These are phyloP conservation scores for Saxophila tyrrhenica DNA, from an alignment of 495 filamentous ascomycete genomes.

Conservation along the genomic window DNA sequence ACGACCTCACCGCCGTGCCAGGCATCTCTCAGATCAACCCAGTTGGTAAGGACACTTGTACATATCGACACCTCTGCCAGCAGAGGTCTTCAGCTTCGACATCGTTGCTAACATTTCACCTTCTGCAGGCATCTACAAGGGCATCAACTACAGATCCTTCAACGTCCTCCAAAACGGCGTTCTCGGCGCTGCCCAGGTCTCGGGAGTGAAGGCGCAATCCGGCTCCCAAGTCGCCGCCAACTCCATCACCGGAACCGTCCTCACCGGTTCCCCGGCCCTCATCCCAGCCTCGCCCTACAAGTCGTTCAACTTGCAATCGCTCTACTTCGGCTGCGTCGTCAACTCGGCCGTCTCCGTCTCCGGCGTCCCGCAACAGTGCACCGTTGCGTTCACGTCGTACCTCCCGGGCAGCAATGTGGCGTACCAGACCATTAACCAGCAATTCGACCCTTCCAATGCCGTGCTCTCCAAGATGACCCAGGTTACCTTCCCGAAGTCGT, in stretches of 20 bases:
- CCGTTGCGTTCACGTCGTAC: not conserved
- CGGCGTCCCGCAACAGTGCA: not conserved
- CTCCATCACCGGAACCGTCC: not conserved
- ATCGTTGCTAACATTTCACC: not conserved
- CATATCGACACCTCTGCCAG: not conserved
- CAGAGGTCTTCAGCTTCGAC: not conserved
- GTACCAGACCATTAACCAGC: not conserved
- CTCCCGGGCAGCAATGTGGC: not conserved
- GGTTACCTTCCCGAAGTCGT: not conserved
- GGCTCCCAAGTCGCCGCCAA: not conserved
- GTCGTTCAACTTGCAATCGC: not conserved
- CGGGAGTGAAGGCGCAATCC: not conserved
- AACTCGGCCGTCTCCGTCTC: not conserved
- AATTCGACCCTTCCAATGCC: not conserved
- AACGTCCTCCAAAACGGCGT: not conserved
- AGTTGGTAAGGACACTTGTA: not conserved
- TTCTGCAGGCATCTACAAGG: not conserved
- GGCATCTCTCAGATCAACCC: constrained; percentile 2
- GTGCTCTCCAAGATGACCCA: not conserved
- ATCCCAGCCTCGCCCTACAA: not conserved
- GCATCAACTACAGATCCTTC: not conserved
- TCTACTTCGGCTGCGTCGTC: constrained; percentile 1
- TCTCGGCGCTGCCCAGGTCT: not conserved
- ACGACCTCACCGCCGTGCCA: not conserved
- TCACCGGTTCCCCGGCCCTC: not conserved